Evolutionary conservation across 164 flowering plant genomes (phyloP).

Genomic region (Stephania cephalantha): DNA sequence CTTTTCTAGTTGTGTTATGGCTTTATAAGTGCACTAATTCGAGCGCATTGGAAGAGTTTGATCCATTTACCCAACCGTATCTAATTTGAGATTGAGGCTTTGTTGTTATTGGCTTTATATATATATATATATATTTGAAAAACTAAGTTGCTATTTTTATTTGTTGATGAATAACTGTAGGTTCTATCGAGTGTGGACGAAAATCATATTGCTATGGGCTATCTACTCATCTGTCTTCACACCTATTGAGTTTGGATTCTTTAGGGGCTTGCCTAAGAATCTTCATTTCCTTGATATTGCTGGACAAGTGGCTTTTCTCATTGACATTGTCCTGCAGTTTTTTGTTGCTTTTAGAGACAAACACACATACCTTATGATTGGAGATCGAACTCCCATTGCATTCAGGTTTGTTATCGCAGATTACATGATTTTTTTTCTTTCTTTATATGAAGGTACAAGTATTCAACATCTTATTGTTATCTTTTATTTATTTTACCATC

Average conservation of each 20-base stretch:
- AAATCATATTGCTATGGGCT: constrained; percentile 79
- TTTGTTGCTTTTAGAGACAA: constrained; percentile 67
- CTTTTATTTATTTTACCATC: neutral
- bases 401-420: constrained; percentile 38
- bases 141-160: neutral
- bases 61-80: too few relatives aligned
- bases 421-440: neutral
- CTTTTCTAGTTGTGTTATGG: neutral
- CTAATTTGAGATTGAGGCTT: neutral
- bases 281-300: constrained; percentile 65
- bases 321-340: constrained; percentile 69
- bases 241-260: constrained; percentile 94
- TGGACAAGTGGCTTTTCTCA: constrained; percentile 71
- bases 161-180: constrained; percentile 34
- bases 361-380: constrained; percentile 65
- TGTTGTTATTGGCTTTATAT: neutral
- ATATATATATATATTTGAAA: neutral
- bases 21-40: too few relatives aligned
- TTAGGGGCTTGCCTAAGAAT: constrained; percentile 70
- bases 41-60: too few relatives aligned
- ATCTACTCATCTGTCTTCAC: constrained; percentile 90
- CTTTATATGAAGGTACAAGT: neutral
- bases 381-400: constrained; percentile 54
- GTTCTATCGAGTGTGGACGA: constrained; percentile 67
- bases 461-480: neutral